phyloP scores from a whole-genome alignment of 2,329 filamentous ascomycete species.

The Colletotrichum truncatum region DNA sequence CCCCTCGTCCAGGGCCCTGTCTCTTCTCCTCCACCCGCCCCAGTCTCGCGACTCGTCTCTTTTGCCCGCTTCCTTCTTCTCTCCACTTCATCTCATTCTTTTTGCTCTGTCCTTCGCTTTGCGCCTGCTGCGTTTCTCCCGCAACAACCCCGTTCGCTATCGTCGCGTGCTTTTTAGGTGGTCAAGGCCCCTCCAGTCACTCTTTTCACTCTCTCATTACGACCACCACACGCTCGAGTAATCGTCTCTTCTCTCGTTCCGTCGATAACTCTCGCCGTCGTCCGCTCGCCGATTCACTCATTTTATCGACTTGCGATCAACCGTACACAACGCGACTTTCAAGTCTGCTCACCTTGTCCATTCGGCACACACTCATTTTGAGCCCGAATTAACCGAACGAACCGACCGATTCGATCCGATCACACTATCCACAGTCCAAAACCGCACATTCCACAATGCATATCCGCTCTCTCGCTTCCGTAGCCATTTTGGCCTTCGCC shows the following conservation, averaged over 20 bases:
- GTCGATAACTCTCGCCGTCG: conserved; percentile 13
- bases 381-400: neutral
- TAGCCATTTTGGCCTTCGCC: conserved; percentile 32
- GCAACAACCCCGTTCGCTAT: conserved; percentile 8
- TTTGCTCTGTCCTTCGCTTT: conserved; percentile 23
- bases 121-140: conserved; percentile 16
- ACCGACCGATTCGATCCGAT: conserved; percentile 1
- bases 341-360: too few relatives aligned
- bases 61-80: conserved; percentile 20
- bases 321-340: neutral
- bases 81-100: conserved; percentile 29
- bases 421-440: neutral
- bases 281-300: conserved; percentile 22
- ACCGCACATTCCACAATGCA: conserved; percentile 26
- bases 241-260: conserved; percentile 11
- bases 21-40: neutral
- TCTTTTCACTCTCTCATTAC: conserved; percentile 15
- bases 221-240: conserved; percentile 10
- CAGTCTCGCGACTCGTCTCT: conserved; percentile 17
- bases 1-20: neutral
- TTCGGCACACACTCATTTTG: too few relatives aligned
- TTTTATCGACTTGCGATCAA: conserved; percentile 7
- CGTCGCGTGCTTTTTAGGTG: conserved; percentile 28
- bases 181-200: conserved; percentile 24
- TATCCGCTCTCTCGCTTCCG: conserved; percentile 30